Percentiles rank a stretch among this genome's conserved stretches.
Evolutionary conservation across 805 yeast genomes (phyloP).

Genomic region (Tetrapisispora fleetii): DNA sequence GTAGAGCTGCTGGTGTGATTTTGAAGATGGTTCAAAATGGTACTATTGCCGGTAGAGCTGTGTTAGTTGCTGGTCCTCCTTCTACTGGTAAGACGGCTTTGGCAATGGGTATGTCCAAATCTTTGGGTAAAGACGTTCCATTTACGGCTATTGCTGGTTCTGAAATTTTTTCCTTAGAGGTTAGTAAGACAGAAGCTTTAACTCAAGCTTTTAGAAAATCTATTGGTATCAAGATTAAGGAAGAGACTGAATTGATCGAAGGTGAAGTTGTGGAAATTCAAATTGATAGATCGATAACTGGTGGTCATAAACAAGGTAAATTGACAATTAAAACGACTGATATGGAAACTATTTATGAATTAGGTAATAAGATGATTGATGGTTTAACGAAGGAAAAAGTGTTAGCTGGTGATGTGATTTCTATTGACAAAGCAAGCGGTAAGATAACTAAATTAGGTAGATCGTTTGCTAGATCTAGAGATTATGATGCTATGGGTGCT

Average conservation of each 20-base stretch:
- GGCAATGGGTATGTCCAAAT: constrained; percentile 85
- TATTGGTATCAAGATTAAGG: constrained; percentile 90
- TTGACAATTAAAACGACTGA: constrained; percentile 94
- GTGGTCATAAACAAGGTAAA: constrained; percentile 98
- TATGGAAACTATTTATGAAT: constrained; percentile 96
- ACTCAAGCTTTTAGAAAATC: constrained; percentile 95
- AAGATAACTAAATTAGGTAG: constrained; percentile 90
- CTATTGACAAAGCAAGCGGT: constrained; percentile 92
- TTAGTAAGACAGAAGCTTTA: constrained; percentile 90
- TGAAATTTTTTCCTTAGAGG: constrained; percentile 83
- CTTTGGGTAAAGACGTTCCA: constrained; percentile 64
- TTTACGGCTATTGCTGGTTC: constrained; percentile 93
- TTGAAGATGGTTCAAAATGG: constrained; percentile 90
- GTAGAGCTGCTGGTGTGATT: constrained; percentile 92
- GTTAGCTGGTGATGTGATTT: constrained; percentile 92
- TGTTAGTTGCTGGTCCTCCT: constrained; percentile 94
- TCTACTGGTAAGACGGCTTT: constrained; percentile 98
- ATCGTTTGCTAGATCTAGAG: constrained; percentile 91
- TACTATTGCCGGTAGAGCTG: constrained; percentile 93
- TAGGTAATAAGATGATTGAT: constrained; percentile 90
- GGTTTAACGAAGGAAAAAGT: constrained; percentile 91
- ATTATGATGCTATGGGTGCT: constrained; percentile 98
- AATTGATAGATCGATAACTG: constrained; percentile 85
- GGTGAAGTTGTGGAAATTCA: constrained; percentile 98
- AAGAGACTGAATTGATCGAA: constrained; percentile 94